Conservation (phyloP, 1,284 basidiomycete species). For the Thelephora terrestris region DNA sequence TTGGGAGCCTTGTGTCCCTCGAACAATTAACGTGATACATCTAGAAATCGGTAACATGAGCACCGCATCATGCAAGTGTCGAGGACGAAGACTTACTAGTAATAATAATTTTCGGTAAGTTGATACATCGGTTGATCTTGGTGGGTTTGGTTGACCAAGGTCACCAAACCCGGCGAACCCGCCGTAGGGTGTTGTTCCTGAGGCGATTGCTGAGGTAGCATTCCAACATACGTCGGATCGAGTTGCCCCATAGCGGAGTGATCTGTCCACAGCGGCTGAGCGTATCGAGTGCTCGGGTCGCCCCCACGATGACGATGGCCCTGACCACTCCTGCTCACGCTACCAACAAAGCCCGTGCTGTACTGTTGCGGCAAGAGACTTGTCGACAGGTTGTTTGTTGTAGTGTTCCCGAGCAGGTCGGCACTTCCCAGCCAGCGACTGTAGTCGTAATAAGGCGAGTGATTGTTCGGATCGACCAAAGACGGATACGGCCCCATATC, state of each 20-base stretch:
- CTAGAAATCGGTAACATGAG: too few species aligned
- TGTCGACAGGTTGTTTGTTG: conserved; percentile 42
- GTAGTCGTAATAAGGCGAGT: conserved; percentile 35
- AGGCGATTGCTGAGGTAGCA: too few species aligned
- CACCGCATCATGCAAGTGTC: too few species aligned
- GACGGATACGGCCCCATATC: conserved; percentile 15
- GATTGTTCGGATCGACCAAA: conserved; percentile 14
- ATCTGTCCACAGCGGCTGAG: conserved; percentile 50
- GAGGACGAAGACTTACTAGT: too few species aligned
- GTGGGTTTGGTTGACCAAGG: too few species aligned
- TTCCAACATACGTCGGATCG: conserved; percentile 31
- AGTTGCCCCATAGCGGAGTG: conserved; percentile 48
- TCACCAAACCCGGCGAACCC: too few species aligned
- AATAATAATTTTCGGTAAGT: too few species aligned
- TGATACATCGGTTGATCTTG: too few species aligned
- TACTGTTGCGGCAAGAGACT: conserved; percentile 61
- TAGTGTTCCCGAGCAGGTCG: conserved; percentile 19
- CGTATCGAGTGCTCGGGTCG: conserved; percentile 22
- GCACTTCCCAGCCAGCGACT: conserved; percentile 31
- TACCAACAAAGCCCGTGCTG: conserved; percentile 53
- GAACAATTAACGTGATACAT: too few species aligned
- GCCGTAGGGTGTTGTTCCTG: too few species aligned
- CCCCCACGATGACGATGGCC: conserved; percentile 2
- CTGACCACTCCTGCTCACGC: conserved; percentile 15
- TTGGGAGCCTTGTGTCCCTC: too few species aligned